A percentile compares a stretch with the other conserved stretches of the same genome.
These are phyloP conservation scores for Aspergillus sp. DNA, from an alignment of 2,329 filamentous ascomycete genomes.

Conservation along the genomic window DNA sequence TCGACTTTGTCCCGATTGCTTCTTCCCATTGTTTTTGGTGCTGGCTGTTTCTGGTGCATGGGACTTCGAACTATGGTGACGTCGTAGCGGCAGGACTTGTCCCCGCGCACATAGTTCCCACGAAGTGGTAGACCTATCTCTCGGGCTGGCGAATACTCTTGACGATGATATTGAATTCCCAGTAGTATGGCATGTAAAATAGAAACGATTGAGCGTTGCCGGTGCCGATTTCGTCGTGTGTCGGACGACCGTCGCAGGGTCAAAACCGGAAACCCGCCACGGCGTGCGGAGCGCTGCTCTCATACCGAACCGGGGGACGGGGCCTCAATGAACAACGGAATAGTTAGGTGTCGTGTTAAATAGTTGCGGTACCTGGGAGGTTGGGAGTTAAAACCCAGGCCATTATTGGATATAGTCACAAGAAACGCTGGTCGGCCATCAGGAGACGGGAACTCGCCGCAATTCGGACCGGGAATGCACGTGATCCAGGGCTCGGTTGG, in stretches of 20 bases:
- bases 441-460: slow-evolving; percentile 20
- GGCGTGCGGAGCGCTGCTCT: slow-evolving; percentile 26
- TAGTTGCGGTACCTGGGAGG: not conserved
- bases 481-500: slow-evolving; percentile 15
- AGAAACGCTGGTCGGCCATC: slow-evolving; percentile 6
- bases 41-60: slow-evolving; percentile 8
- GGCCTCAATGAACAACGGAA: slow-evolving; percentile 1
- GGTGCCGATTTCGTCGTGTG: slow-evolving; percentile 5
- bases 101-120: not conserved
- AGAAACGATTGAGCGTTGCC: not conserved
- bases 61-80: slow-evolving; percentile 14
- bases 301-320: slow-evolving; percentile 20
- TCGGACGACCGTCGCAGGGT: slow-evolving; percentile 22
- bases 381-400: slow-evolving; percentile 1
- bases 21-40: slow-evolving; percentile 4
- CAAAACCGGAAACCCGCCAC: slow-evolving; percentile 25
- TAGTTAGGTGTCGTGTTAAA: not conserved
- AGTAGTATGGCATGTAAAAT: not conserved
- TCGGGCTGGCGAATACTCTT: not conserved
- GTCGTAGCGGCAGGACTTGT: not conserved
- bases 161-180: not conserved
- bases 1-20: slow-evolving; percentile 7
- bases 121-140: not conserved
- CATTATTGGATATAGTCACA: slow-evolving; percentile 2
- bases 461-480: slow-evolving; percentile 16